Percentiles rank a stretch among this genome's conserved stretches.
These are phyloP conservation scores for Nannochloropsis salina DNA, from an alignment of 108 stramenopile genomes.

Conservation along the genomic window DNA sequence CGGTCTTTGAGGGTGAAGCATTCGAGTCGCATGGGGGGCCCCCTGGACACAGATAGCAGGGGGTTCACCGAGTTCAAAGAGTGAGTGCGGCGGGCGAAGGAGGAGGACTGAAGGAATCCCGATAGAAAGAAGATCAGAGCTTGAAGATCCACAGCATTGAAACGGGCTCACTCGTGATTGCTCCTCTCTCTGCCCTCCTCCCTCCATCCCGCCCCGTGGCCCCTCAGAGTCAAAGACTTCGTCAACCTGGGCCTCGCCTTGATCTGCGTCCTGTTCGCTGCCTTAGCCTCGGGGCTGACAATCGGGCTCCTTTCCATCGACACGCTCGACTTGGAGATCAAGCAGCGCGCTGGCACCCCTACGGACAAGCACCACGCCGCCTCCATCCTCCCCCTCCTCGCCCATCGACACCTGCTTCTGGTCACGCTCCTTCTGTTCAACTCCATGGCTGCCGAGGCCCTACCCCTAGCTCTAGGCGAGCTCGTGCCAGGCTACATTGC, in stretches of 20 bases:
- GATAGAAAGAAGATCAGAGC: no score
- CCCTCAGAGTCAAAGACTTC: neutral
- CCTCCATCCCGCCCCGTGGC: neutral
- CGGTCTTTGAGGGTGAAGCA: no score
- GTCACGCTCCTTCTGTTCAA: conserved; percentile 88
- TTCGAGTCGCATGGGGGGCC: no score
- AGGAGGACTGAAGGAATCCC: no score
- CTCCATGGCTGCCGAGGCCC: conserved; percentile 57
- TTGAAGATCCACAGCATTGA: no score
- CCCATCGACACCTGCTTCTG: conserved; percentile 74
- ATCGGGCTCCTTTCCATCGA: conserved; percentile 83
- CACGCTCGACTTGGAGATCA: conserved; percentile 64
- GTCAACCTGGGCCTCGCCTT: conserved; percentile 21
- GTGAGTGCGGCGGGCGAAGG: no score
- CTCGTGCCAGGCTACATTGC: conserved; percentile 71
- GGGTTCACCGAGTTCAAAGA: no score
- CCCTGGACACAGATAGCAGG: no score
- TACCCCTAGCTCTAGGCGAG: conserved; percentile 85
- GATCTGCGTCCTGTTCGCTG: conserved; percentile 68
- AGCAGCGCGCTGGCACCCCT: conserved; percentile 38
- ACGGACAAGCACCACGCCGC: conserved; percentile 46
- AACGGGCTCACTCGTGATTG: no score
- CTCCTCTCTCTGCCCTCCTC: no score
- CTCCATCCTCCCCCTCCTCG: conserved; percentile 49
- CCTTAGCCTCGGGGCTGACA: conserved; percentile 80